These are phyloP conservation scores for Trichosporon ovoides DNA, from an alignment of 1,284 basidiomycete genomes.

Conservation along the genomic window DNA sequence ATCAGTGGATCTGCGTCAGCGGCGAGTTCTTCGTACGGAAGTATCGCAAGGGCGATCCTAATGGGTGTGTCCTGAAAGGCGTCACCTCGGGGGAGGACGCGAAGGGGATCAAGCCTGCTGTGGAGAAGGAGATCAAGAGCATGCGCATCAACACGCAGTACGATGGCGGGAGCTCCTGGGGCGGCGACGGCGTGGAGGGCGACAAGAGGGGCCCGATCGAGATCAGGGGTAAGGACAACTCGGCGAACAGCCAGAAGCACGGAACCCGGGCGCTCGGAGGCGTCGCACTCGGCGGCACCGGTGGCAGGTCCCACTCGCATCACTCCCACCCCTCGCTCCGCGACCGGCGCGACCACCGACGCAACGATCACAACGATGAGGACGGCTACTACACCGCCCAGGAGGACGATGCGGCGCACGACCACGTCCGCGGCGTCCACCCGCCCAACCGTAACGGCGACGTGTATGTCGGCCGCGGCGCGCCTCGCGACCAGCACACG, in stretches of 20 bases:
- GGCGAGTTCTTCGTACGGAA: slow-evolving; percentile 39
- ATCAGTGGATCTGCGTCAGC: slow-evolving; percentile 40
- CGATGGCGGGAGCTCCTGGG: neutral
- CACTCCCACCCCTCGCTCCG: neutral
- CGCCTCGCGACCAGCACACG: too few species aligned
- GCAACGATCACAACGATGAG: neutral
- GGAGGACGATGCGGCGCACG: neutral
- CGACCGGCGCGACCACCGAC: neutral
- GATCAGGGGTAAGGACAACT: neutral
- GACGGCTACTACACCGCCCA: neutral
- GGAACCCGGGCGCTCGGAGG: too few species aligned
- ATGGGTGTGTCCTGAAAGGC: slow-evolving; percentile 14
- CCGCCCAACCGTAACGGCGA: too few species aligned
- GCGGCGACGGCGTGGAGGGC: neutral
- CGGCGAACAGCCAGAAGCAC: neutral
- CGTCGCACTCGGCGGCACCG: too few species aligned
- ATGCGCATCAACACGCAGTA: slow-evolving; percentile 6
- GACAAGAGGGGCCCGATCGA: neutral
- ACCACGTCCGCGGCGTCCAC: too few species aligned
- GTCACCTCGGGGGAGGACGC: neutral
- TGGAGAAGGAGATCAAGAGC: slow-evolving; percentile 11
- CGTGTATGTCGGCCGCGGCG: neutral
- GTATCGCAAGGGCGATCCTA: slow-evolving; percentile 14
- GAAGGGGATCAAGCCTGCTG: neutral
- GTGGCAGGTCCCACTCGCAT: too few species aligned